These are phyloP conservation scores for Coniochaeta sp. DNA, from an alignment of 2,329 filamentous ascomycete species.

Conservation along the genomic window DNA sequence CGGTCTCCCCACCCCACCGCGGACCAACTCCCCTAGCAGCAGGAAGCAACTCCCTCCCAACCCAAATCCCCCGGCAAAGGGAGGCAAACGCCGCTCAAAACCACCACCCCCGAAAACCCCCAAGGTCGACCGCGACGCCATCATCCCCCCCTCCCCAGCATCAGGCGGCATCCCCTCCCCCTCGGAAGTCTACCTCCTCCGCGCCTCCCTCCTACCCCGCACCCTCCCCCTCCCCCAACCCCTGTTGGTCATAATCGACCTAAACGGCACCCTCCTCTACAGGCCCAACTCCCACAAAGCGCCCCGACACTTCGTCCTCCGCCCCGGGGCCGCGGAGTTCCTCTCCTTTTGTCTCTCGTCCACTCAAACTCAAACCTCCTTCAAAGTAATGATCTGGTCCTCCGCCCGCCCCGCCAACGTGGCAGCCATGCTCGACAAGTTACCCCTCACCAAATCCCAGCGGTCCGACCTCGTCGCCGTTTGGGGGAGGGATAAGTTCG, in stretches of 20 bases:
- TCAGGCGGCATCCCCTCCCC: slow-evolving; percentile 58
- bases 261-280: slow-evolving; percentile 84
- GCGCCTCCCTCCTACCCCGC: slow-evolving; percentile 37
- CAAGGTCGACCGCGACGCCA: slow-evolving; percentile 8
- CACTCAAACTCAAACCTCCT: too few species aligned
- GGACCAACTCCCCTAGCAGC: neutral
- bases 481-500: slow-evolving; percentile 75
- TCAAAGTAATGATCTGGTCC: slow-evolving; percentile 85
- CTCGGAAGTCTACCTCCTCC: slow-evolving; percentile 51
- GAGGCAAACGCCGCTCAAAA: neutral
- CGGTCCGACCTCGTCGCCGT: slow-evolving; percentile 53
- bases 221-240: slow-evolving; percentile 42
- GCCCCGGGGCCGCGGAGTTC: slow-evolving; percentile 64
- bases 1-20: neutral
- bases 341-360: slow-evolving; percentile 67
- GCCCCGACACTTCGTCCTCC: slow-evolving; percentile 52
- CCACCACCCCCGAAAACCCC: slow-evolving; percentile 12
- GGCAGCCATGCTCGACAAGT: slow-evolving; percentile 52
- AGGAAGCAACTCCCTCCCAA: neutral
- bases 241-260: slow-evolving; percentile 79
- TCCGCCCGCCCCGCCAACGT: slow-evolving; percentile 75
- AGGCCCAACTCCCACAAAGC: slow-evolving; percentile 47
- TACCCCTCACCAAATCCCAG: slow-evolving; percentile 52
- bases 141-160: slow-evolving; percentile 24
- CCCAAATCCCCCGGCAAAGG: neutral